These are phyloP conservation scores for Ascochyta rabiei DNA, from an alignment of 2,329 filamentous ascomycete genomes.

Conservation along the genomic window DNA sequence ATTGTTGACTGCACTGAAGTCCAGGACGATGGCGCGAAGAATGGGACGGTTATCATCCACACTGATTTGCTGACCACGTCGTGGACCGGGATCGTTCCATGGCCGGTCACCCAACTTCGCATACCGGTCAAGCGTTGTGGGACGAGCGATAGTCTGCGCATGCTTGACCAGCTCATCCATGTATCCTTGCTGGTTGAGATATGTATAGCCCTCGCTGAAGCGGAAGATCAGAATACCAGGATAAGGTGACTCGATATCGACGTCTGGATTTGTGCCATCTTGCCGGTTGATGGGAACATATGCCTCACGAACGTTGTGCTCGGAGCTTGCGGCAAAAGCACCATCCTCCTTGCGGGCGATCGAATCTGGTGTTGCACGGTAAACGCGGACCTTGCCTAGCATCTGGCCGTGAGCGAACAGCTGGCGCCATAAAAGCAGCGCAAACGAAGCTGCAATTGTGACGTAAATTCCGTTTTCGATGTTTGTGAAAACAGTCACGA, in stretches of 20 bases:
- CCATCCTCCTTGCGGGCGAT: constrained; percentile 56
- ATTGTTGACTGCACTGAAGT: constrained; percentile 92
- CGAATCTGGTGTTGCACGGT: constrained; percentile 81
- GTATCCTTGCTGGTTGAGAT: constrained; percentile 89
- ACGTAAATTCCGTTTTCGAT: constrained; percentile 95
- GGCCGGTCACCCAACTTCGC: constrained; percentile 69
- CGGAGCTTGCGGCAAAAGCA: constrained; percentile 15
- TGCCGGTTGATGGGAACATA: constrained; percentile 76
- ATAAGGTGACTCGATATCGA: constrained; percentile 80
- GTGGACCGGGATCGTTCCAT: constrained; percentile 91
- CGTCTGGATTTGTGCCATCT: constrained; percentile 88
- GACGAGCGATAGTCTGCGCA: constrained; percentile 68
- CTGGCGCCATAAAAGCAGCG: constrained; percentile 80
- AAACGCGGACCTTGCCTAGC: constrained; percentile 76
- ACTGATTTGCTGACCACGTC: constrained; percentile 58
- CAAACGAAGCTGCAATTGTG: constrained; percentile 78
- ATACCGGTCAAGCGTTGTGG: constrained; percentile 74
- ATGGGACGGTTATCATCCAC: constrained; percentile 64
- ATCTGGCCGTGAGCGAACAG: constrained; percentile 83
- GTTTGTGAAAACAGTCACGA: constrained; percentile 79
- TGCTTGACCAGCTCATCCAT: constrained; percentile 68
- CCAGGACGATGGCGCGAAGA: constrained; percentile 87
- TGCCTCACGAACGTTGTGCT: constrained; percentile 32
- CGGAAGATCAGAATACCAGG: constrained; percentile 96
- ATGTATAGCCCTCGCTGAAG: constrained; percentile 95